phyloP scores from a whole-genome alignment of 331 rosid genomes.

The Erythrophleum ivorense region DNA sequence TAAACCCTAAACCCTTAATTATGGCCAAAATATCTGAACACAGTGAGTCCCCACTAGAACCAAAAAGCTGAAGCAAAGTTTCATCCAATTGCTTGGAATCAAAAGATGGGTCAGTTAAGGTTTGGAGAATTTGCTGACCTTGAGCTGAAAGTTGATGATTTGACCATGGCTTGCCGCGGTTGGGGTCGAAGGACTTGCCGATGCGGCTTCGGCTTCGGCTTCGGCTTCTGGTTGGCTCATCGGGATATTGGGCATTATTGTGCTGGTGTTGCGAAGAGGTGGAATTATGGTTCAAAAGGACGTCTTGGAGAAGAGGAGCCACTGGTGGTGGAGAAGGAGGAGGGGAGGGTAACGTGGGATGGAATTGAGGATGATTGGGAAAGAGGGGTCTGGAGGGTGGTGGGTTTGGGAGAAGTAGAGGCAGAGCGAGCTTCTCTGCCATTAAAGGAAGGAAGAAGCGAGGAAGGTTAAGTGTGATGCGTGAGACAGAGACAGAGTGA shows the following conservation, averaged over 20 bases:
- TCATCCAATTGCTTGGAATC: conserved; percentile 40
- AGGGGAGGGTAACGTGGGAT: conserved; percentile 32
- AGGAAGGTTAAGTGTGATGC: not conserved
- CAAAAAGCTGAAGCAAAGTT: conserved; percentile 41
- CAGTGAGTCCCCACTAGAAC: conserved; percentile 37
- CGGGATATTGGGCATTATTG: conserved; percentile 15
- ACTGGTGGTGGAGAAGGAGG: conserved; percentile 34
- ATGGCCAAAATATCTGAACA: conserved; percentile 57
- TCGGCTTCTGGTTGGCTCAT: conserved; percentile 38
- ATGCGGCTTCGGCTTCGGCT: conserved; percentile 55
- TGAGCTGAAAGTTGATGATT: conserved; percentile 54
- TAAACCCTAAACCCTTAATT: conserved; percentile 58
- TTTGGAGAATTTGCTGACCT: conserved; percentile 59
- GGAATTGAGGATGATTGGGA: conserved; percentile 40
- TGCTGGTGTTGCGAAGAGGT: conserved; percentile 23
- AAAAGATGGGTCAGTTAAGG: conserved; percentile 49
- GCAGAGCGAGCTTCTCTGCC: conserved; percentile 60
- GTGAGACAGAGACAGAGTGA: not conserved
- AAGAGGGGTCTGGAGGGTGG: conserved; percentile 55
- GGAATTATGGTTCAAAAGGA: conserved; percentile 18
- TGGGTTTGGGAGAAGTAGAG: conserved; percentile 65
- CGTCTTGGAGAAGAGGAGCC: conserved; percentile 56
- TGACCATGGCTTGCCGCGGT: conserved; percentile 72
- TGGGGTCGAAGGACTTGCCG: conserved; percentile 60
- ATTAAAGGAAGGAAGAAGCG: conserved; percentile 19